Base-by-base conservation (phyloP, 768 basidiomycete genomes). In the Leccinum uliginosum region DNA sequence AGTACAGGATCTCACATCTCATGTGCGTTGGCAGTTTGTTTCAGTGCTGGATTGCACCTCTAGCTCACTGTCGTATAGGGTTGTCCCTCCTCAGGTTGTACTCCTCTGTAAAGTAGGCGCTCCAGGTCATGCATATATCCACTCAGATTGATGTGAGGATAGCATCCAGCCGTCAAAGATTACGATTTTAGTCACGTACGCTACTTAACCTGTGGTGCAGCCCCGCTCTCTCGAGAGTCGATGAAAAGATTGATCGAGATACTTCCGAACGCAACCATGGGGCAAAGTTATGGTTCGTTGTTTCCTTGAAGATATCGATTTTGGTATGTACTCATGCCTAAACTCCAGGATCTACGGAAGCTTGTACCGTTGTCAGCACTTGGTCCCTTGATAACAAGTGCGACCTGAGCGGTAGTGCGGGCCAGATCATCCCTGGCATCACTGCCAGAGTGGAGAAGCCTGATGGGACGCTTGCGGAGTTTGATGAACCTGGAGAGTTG, bases 401-500 rank as follows among this genome's bases (percentile, higher is more conserved):
- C 75, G 57, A 80, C 75, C 2, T 73, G 32, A 73, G 79, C 30
- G 86, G 86, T 12, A 78, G 81, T 61, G 79, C 79, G 0, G 87
- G 87, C 7, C 77, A 75, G 59, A 64, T 89, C 21, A 56, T 87
- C 17, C 82, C 85, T 2, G 86, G 87, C 15, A 71, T 81, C 24
- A 69, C 67, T 23, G 84, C 80, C 2, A 79, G 80, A 49, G 79
- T 89, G 4, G 71, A 85, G 56, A 83, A 79, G 65, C 61, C 76
- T 24, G 85, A 87, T 65, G 84, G 85, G 3, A 74, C 76, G 5
- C 71, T 81, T 45, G 85, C 81, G 12, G 69, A 67, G 6, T 81
- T 82, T 58, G 81, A 81, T 30, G 84, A 87, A 65, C 75, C 76
- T 26, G 87, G 87, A 1, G 84, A 88, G 64, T 69, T 89, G 4